A percentile compares a stretch with the other conserved stretches of the same genome.
These are phyloP conservation scores for Senna tora DNA, from an alignment of 306 rosid genomes.

Conservation along the genomic window DNA sequence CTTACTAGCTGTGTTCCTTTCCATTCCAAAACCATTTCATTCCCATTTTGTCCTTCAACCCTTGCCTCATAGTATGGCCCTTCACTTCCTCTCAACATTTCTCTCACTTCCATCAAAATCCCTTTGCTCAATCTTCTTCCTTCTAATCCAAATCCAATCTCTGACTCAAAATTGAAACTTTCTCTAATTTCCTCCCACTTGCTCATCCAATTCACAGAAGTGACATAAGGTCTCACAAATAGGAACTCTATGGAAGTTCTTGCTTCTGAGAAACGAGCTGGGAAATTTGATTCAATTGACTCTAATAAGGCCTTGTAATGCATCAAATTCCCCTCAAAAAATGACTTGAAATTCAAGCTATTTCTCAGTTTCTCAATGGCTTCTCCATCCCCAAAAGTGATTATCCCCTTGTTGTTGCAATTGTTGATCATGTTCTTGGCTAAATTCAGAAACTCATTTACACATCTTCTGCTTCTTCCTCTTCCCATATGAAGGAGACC, in stretches of 20 bases:
- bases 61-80: conserved; percentile 38
- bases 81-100: conserved; percentile 39
- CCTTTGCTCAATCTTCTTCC: conserved; percentile 42
- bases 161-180: conserved; percentile 11
- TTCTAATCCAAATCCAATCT: conserved; percentile 36
- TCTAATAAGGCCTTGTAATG: conserved; percentile 58
- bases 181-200: conserved; percentile 46
- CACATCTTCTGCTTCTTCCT: conserved; percentile 46
- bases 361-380: conserved; percentile 33
- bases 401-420: conserved; percentile 39
- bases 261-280: conserved; percentile 46
- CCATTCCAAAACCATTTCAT: conserved; percentile 55
- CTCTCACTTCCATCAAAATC: conserved; percentile 47
- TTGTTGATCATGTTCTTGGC: conserved; percentile 45
- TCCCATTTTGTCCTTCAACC: conserved; percentile 43
- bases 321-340: conserved; percentile 44
- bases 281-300: conserved; percentile 48
- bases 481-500: conserved; percentile 53
- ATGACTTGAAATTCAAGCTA: conserved; percentile 44
- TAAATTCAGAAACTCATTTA: conserved; percentile 42
- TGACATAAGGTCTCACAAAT: conserved; percentile 45
- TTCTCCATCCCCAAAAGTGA: conserved; percentile 54
- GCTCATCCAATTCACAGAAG: conserved; percentile 42
- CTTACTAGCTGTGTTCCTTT: conserved; percentile 43
- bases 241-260: conserved; percentile 50